Conservation (phyloP, 495 filamentous ascomycete genomes). For the Aspergillus cristatus region DNA sequence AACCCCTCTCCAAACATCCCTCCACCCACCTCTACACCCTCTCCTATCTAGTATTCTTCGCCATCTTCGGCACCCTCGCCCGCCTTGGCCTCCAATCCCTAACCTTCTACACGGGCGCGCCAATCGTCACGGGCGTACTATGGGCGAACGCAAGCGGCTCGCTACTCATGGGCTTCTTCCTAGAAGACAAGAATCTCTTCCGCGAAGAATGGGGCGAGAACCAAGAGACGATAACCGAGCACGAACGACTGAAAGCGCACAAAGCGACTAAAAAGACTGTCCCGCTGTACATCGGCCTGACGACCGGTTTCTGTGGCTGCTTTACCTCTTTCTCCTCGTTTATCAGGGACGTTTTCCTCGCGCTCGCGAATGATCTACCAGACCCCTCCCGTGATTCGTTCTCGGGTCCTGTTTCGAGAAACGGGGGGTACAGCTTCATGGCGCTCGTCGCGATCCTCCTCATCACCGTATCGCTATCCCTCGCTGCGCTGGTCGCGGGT, state of each 20-base stretch:
- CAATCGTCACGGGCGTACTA: slow-evolving; percentile 61
- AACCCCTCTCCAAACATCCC: slow-evolving; percentile 7
- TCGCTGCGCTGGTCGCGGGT: slow-evolving; percentile 61
- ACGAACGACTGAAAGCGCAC: slow-evolving; percentile 29
- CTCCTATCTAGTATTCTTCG: slow-evolving; percentile 79
- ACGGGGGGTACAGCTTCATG: slow-evolving; percentile 74
- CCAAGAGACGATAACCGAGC: background rate
- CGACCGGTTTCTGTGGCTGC: slow-evolving; percentile 89
- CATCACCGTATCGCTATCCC: slow-evolving; percentile 55
- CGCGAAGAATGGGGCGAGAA: slow-evolving; percentile 49
- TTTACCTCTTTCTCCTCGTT: slow-evolving; percentile 91
- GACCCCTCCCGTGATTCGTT: slow-evolving; percentile 28
- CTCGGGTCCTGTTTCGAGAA: slow-evolving; percentile 29
- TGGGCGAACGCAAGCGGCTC: slow-evolving; percentile 92
- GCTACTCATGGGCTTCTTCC: slow-evolving; percentile 76
- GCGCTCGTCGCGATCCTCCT: slow-evolving; percentile 65
- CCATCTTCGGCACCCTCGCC: slow-evolving; percentile 77
- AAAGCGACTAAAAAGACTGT: slow-evolving; percentile 65
- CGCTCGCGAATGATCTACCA: slow-evolving; percentile 64
- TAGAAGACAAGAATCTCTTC: slow-evolving; percentile 73
- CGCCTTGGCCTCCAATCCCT: slow-evolving; percentile 75
- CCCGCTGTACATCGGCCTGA: slow-evolving; percentile 83
- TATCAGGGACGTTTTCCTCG: slow-evolving; percentile 76
- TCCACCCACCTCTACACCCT: slow-evolving; percentile 72
- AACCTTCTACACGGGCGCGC: slow-evolving; percentile 71